Base-by-base conservation (phyloP, 2,329 filamentous ascomycete species). In the Daldinia sp. region DNA sequence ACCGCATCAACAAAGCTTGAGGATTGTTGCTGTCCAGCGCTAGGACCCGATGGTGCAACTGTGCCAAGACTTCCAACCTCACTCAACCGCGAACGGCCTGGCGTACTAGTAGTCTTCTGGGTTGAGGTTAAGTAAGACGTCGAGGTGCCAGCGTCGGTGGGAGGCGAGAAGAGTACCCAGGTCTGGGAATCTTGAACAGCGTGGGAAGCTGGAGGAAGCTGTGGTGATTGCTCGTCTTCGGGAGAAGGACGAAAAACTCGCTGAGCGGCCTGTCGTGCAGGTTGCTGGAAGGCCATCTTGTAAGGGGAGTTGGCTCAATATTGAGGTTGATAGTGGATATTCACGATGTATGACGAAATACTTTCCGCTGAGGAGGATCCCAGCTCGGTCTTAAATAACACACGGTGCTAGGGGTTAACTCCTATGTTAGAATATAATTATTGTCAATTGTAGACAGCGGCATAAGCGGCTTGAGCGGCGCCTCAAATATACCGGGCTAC, bases 91-190 rank as follows among this genome's bases (percentile, higher is more conserved):
- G 92, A 95, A 66, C 87, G 85, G 34, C 90, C 91, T 25, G 88
- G 76, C 74, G 90, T 81, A 77, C 86, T 68, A 80, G 94, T 74
- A 77, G 88, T 80, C 80, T 85, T 73, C 77, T 91, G 76, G 76
- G 88, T 87, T 34, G 91, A 88, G 43, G 89, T 92, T 53, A 89
- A 84, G 64, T 90, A 88, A 4, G 88, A 88, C 9, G 84, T 84
- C 17, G 90, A 89, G 3, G 83, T 85, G 47, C 78, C 79, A 30
- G 82, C 80, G 61, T 83, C 85, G 66, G 88, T 88, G 7, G 84
- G 83, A 1, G 92, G 92, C 6, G 93, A 92, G 81, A 99, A 99
- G 68, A 99, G 87, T 56, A 98, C 90, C 95, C 95, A 99, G 85
- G 96, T 94, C 77, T 95, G 90, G 10, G 92, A 90, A 68, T 94